Evolutionary conservation across 306 rosid species (phyloP).

Genomic region (Dryas drummondii): DNA sequence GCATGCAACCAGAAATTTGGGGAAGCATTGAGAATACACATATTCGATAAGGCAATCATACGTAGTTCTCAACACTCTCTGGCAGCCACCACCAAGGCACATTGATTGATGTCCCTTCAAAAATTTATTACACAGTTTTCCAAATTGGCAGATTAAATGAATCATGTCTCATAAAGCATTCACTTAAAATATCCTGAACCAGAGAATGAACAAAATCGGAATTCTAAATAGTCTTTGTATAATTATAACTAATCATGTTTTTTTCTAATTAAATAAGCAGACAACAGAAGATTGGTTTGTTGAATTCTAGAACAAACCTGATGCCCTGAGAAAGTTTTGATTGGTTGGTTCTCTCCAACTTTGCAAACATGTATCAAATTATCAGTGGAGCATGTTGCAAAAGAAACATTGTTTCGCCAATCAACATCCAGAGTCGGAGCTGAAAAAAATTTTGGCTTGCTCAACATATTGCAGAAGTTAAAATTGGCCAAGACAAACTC

Average conservation of each 20-base stretch:
- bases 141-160: neutral
- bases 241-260: neutral
- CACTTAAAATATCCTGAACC: neutral
- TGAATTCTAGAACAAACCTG: conserved; percentile 41
- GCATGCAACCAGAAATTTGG: neutral
- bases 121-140: neutral
- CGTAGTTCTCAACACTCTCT: neutral
- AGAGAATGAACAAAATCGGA: neutral
- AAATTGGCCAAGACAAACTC: neutral
- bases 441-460: conserved; percentile 27
- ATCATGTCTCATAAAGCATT: neutral
- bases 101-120: neutral
- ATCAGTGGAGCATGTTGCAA: conserved; percentile 71
- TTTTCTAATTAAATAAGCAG: neutral
- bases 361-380: conserved; percentile 61
- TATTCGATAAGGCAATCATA: neutral
- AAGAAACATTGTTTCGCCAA: conserved; percentile 59
- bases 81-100: no score
- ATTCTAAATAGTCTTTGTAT: neutral
- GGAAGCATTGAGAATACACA: neutral
- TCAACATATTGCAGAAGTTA: conserved; percentile 2
- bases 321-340: conserved; percentile 62
- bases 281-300: neutral
- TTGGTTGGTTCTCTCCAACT: conserved; percentile 60
- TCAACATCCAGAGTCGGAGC: conserved; percentile 72